Conservation (phyloP, 2,329 filamentous ascomycete genomes). For the Ascosphaera apis region DNA sequence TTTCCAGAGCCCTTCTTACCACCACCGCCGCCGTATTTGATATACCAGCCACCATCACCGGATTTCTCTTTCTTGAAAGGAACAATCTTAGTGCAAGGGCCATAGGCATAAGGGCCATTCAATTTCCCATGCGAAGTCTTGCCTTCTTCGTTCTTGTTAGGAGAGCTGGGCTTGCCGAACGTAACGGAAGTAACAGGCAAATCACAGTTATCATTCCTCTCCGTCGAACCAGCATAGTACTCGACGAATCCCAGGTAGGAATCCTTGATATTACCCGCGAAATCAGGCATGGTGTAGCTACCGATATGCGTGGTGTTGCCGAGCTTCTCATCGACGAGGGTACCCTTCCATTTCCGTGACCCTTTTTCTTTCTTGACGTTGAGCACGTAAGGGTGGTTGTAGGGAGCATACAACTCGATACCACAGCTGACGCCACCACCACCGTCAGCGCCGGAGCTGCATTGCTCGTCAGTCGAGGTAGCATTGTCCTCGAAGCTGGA, state of each 20-base stretch:
- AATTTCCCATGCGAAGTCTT: too few relatives aligned
- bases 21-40: too few relatives aligned
- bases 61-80: too few relatives aligned
- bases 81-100: too few relatives aligned
- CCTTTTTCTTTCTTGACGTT: slow-evolving; percentile 8
- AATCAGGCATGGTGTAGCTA: slow-evolving; percentile 9
- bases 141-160: too few relatives aligned
- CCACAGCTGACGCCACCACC: slow-evolving; percentile 10
- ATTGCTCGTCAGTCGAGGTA: slow-evolving; percentile 8
- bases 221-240: slow-evolving; percentile 10
- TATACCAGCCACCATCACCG: too few relatives aligned
- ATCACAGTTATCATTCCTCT: too few relatives aligned
- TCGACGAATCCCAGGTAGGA: slow-evolving; percentile 11
- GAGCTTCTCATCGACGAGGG: slow-evolving; percentile 8
- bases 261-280: slow-evolving; percentile 7
- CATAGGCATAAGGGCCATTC: too few relatives aligned
- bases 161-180: too few relatives aligned
- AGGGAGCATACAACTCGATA: slow-evolving; percentile 8
- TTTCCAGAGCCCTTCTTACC: too few relatives aligned
- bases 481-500: slow-evolving; percentile 12
- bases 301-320: slow-evolving; percentile 9
- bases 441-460: slow-evolving; percentile 11
- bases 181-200: too few relatives aligned
- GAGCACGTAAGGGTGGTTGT: slow-evolving; percentile 8
- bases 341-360: slow-evolving; percentile 11